Evolutionary conservation across 768 basidiomycete species (phyloP).

Genomic region (Pleurotus pulmonarius): DNA sequence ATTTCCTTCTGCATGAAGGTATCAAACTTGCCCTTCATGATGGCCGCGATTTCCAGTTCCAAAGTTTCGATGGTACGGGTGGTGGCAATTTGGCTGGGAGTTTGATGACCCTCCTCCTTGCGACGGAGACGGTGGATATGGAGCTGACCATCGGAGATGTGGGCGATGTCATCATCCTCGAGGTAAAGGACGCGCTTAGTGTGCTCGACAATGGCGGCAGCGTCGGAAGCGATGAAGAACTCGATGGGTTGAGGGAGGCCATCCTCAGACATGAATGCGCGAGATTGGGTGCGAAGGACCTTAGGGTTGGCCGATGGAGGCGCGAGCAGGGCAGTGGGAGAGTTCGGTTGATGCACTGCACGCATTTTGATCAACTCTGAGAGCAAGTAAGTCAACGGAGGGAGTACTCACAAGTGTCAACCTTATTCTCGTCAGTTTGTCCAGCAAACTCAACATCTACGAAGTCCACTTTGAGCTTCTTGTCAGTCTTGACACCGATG

Average conservation of each 20-base stretch:
- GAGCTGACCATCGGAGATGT: constrained; percentile 94
- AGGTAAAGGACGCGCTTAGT: constrained; percentile 98
- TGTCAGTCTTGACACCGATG: constrained; percentile 99
- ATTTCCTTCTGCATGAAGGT: constrained; percentile 99
- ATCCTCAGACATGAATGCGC: constrained; percentile 98
- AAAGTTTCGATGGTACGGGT: constrained; percentile 97
- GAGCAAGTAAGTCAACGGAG: background rate
- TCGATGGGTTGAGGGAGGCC: constrained; percentile 98
- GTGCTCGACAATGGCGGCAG: constrained; percentile 94
- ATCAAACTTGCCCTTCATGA: constrained; percentile 99
- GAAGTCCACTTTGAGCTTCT: constrained; percentile 99
- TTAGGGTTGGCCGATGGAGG: constrained; percentile 67
- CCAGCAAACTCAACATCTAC: constrained; percentile 96
- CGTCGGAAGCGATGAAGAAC: constrained; percentile 98
- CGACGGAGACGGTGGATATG: constrained; percentile 98
- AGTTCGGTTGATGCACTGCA: constrained; percentile 40
- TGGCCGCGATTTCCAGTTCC: constrained; percentile 98
- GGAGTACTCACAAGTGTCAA: constrained; percentile 36
- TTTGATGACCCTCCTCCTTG: constrained; percentile 66
- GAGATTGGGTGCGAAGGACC: constrained; percentile 89
- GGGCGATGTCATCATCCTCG: constrained; percentile 98
- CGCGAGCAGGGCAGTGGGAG: constrained; percentile 58
- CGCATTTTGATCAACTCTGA: background rate
- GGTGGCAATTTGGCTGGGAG: constrained; percentile 56
- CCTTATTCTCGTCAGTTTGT: constrained; percentile 39